Evolutionary conservation across 768 basidiomycete species (phyloP).

Genomic region (Amanita molliuscula): DNA sequence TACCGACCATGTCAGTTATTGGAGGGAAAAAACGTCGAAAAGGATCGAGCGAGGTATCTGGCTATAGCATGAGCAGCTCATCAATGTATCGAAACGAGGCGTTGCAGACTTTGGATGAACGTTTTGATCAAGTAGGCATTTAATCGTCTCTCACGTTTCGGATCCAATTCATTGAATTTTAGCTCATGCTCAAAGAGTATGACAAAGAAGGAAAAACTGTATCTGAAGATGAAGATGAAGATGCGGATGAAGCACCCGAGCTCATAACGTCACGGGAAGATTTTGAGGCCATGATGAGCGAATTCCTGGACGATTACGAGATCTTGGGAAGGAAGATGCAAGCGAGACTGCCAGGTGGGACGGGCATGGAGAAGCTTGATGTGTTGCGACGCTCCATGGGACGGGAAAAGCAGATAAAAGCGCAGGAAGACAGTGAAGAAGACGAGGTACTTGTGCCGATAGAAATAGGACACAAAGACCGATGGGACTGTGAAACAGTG

Average conservation of each 20-base stretch:
- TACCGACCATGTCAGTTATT: constrained; percentile 68
- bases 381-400: constrained; percentile 72
- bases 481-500: constrained; percentile 97
- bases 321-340: constrained; percentile 82
- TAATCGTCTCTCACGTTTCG: not conserved
- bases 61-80: constrained; percentile 96
- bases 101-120: constrained; percentile 80
- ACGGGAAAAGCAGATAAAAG: constrained; percentile 47
- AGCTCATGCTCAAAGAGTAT: constrained; percentile 80
- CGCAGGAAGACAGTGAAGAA: constrained; percentile 33
- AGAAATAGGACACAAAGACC: constrained; percentile 50
- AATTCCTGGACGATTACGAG: constrained; percentile 89
- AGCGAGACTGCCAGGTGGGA: constrained; percentile 62
- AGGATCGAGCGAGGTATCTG: constrained; percentile 77
- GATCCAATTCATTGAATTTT: not conserved
- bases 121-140: constrained; percentile 74
- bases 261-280: constrained; percentile 78
- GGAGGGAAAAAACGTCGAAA: constrained; percentile 71
- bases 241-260: constrained; percentile 57
- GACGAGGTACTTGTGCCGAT: constrained; percentile 31
- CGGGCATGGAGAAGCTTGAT: constrained; percentile 69
- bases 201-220: constrained; percentile 34
- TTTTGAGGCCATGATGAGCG: constrained; percentile 85
- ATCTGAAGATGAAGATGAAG: constrained; percentile 22
- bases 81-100: constrained; percentile 92